Evolutionary conservation across 148 eudicot genomes (phyloP).

Genomic region (Oxyria digyna): DNA sequence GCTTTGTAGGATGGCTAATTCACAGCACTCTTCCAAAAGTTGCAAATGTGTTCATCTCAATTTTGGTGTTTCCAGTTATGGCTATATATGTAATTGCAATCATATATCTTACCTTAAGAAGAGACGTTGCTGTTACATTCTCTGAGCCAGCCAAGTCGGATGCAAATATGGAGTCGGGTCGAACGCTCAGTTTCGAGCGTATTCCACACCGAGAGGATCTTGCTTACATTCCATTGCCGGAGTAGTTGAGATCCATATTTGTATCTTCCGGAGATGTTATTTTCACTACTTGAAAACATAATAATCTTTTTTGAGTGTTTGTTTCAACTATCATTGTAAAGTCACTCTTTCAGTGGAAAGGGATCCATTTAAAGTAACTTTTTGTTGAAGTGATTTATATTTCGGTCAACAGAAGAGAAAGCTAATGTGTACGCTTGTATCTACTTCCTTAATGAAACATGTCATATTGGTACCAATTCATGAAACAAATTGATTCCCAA

Average conservation of each 20-base stretch:
- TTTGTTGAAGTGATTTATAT: neutral
- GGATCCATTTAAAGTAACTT: neutral
- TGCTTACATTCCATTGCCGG: slow-evolving; percentile 23
- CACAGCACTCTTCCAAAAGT: slow-evolving; percentile 55
- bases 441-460: neutral
- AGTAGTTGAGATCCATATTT: slow-evolving; percentile 3
- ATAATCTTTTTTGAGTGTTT: neutral
- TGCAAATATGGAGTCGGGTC: slow-evolving; percentile 9
- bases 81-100: slow-evolving; percentile 41
- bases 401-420: neutral
- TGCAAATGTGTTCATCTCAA: slow-evolving; percentile 62
- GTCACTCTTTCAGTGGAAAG: too few relatives aligned
- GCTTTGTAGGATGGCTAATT: slow-evolving; percentile 65
- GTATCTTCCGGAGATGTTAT: too few relatives aligned
- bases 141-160: slow-evolving; percentile 31
- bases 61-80: slow-evolving; percentile 73
- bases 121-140: slow-evolving; percentile 52
- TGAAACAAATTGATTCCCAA: too few relatives aligned
- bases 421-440: neutral
- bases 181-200: neutral
- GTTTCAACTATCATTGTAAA: neutral
- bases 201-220: slow-evolving; percentile 44
- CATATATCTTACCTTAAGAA: slow-evolving; percentile 59
- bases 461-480: too few relatives aligned
- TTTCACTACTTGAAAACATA: neutral